These are phyloP conservation scores for Pyrus pyrifolia DNA, from an alignment of 306 rosid species.

Conservation along the genomic window DNA sequence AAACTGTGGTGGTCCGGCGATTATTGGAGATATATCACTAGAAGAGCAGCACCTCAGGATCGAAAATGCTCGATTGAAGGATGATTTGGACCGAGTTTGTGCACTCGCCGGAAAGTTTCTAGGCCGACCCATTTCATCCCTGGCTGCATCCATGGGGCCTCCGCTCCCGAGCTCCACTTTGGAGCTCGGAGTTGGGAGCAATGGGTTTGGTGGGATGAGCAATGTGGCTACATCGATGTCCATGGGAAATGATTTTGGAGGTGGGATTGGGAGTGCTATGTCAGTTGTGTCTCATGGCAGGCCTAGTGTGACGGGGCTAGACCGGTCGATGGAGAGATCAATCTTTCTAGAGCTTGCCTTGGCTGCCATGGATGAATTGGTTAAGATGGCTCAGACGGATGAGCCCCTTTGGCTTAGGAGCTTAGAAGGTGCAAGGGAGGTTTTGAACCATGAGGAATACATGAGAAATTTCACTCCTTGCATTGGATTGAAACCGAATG, in stretches of 20 bases:
- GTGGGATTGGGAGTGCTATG: constrained; percentile 42
- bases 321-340: constrained; percentile 66
- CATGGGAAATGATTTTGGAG: constrained; percentile 52
- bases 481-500: constrained; percentile 76
- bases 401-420: constrained; percentile 89
- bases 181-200: constrained; percentile 88
- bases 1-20: constrained; percentile 86
- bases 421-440: constrained; percentile 66
- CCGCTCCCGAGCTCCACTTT: constrained; percentile 70
- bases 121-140: constrained; percentile 67
- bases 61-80: constrained; percentile 79
- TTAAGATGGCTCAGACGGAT: constrained; percentile 68
- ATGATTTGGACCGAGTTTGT: constrained; percentile 85
- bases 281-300: constrained; percentile 31
- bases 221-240: constrained; percentile 49
- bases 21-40: constrained; percentile 70
- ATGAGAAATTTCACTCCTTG: constrained; percentile 65
- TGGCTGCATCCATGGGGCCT: constrained; percentile 41
- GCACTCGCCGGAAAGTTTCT: constrained; percentile 79
- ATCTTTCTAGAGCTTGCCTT: constrained; percentile 87
- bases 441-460: constrained; percentile 76
- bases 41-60: constrained; percentile 91
- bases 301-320: constrained; percentile 22
- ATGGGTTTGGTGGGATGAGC: constrained; percentile 57
- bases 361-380: constrained; percentile 92